Conservation (phyloP, 768 basidiomycete species). For the Tricholoma flavovirens region DNA sequence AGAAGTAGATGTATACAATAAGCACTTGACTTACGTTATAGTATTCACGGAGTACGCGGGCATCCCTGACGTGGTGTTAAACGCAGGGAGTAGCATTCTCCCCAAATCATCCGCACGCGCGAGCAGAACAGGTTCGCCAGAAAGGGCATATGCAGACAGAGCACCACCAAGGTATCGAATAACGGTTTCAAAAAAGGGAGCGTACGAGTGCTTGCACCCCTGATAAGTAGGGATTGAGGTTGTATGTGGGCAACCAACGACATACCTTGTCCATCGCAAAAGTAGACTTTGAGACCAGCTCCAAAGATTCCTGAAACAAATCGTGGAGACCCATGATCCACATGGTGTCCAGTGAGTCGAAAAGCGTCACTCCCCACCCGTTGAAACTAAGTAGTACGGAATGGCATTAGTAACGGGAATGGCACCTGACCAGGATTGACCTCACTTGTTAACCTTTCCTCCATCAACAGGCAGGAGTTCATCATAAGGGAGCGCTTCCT, state of each 20-base stretch:
- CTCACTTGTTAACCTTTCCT: constrained; percentile 48
- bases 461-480: constrained; percentile 53
- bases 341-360: constrained; percentile 82
- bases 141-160: constrained; percentile 73
- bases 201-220: constrained; percentile 24
- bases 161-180: constrained; percentile 85
- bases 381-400: constrained; percentile 59
- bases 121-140: constrained; percentile 58
- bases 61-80: constrained; percentile 64
- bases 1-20: neutral
- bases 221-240: neutral
- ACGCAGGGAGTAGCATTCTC: constrained; percentile 59
- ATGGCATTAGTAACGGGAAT: neutral
- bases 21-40: constrained; percentile 32
- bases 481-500: constrained; percentile 47
- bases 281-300: constrained; percentile 40
- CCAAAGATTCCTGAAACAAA: constrained; percentile 56
- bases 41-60: constrained; percentile 68
- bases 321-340: constrained; percentile 70
- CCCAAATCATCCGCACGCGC: constrained; percentile 71
- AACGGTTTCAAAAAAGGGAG: constrained; percentile 71
- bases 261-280: constrained; percentile 37
- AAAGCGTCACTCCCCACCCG: constrained; percentile 67
- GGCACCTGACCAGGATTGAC: constrained; percentile 1
- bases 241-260: neutral